Evolutionary conservation across 1,284 basidiomycete genomes (phyloP), one percentile per base, ranked within the genome.

Genomic region (Prillingera fragicola): DNA sequence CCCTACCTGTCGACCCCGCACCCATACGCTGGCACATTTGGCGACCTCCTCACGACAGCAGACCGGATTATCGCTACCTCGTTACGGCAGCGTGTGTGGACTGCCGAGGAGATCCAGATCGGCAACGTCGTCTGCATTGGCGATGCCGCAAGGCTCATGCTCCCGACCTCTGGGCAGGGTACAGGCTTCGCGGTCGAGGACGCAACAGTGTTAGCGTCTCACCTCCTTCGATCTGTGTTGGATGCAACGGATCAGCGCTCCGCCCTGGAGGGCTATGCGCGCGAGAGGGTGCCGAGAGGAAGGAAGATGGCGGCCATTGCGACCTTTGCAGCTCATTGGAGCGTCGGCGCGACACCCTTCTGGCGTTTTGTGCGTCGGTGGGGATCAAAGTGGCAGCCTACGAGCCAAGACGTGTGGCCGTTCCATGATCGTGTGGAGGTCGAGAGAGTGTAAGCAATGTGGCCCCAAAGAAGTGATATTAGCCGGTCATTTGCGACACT

Each of bases 281-380:
- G 14, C 7, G 12, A 15, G 17, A 27, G 38, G 21, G 19, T 29
- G 3, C 27, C 38, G 2, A 12, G 38, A 8, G n/a, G 38, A 18
- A 39, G 15, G 19, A 18, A 28, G 38, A 39, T 39, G 38, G 28
- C 38, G n/a, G n/a, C n/a, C n/a, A n/a, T n/a, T n/a, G n/a, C n/a
- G n/a, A n/a, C n/a, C n/a, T n/a, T 34, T 8, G 21, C 33, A 9
- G 33, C 33, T 22, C 21, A 34, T 12, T 34, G 33, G 33, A n/a
- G 33, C 21, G 5, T 34, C 8, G 19, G 12, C 9, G 33, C 13
- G 19, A 34, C 6, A 12, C 4, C 10, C 9, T 10, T 34, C 19
- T 34, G 33, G 33, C 19, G 33, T 5, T 5, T 22, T 13, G 5
- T 34, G 19, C 33, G 33, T 19, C 21, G 10, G 10, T 34, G 9